phyloP scores from a whole-genome alignment of 1,284 basidiomycete genomes.

The Trametes sp. region DNA sequence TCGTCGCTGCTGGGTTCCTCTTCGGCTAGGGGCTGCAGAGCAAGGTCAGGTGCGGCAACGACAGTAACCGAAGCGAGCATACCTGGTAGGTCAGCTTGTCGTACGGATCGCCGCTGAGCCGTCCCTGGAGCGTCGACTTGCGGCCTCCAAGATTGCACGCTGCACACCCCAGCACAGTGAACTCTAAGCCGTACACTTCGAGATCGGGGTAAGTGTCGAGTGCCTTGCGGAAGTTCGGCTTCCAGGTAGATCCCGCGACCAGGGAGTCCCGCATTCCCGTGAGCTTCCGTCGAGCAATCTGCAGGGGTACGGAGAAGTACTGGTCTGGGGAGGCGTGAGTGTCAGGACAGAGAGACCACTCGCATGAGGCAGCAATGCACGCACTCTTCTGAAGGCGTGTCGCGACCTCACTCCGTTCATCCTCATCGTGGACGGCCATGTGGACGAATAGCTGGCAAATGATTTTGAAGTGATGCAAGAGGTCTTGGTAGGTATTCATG shows the following conservation, averaged over 20 bases:
- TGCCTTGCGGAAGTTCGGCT: constrained; percentile 66
- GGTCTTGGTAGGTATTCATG: constrained; percentile 77
- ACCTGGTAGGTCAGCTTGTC: constrained; percentile 66
- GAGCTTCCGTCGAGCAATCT: constrained; percentile 69
- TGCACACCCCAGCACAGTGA: constrained; percentile 71
- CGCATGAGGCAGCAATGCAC: constrained; percentile 19
- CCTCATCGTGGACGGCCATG: constrained; percentile 67
- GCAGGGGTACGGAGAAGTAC: constrained; percentile 76
- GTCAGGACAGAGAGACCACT: neutral
- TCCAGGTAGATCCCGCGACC: constrained; percentile 84
- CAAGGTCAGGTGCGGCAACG: neutral
- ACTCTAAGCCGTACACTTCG: constrained; percentile 57
- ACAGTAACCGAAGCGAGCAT: constrained; percentile 2
- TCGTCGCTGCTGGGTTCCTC: constrained; percentile 36
- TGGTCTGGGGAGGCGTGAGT: constrained; percentile 48
- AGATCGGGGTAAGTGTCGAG: constrained; percentile 75
- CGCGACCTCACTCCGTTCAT: constrained; percentile 62
- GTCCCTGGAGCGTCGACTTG: constrained; percentile 65
- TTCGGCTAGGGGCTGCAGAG: constrained; percentile 30
- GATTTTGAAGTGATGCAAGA: constrained; percentile 81
- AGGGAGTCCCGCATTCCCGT: constrained; percentile 72
- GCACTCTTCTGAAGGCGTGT: constrained; percentile 59
- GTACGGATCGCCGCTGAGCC: constrained; percentile 67
- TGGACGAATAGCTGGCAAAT: constrained; percentile 88
- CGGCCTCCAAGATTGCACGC: constrained; percentile 81